phyloP scores from a whole-genome alignment of 2,329 filamentous ascomycete genomes.

The Dothideomycetes sp. region DNA sequence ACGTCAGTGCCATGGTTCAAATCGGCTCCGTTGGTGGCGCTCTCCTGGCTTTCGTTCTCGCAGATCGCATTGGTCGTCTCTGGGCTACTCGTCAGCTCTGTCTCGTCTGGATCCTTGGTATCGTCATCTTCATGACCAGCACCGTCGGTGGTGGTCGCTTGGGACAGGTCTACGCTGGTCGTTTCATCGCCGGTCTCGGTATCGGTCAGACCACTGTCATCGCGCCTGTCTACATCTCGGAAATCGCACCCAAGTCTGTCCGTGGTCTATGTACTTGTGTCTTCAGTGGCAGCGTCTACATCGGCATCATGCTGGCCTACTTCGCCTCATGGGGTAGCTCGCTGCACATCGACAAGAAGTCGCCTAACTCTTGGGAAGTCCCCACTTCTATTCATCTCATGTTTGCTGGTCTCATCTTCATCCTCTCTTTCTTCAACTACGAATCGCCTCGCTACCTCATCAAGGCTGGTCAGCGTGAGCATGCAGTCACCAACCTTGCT shows the following conservation, averaged over 20 bases:
- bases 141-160: slow-evolving; percentile 25
- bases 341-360: slow-evolving; percentile 37
- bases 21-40: slow-evolving; percentile 65
- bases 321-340: slow-evolving; percentile 52
- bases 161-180: slow-evolving; percentile 30
- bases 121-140: slow-evolving; percentile 31
- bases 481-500: slow-evolving; percentile 47
- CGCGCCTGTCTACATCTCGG: slow-evolving; percentile 49
- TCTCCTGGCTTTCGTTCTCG: slow-evolving; percentile 47
- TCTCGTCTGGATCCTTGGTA: slow-evolving; percentile 32
- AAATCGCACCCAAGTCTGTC: slow-evolving; percentile 51
- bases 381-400: slow-evolving; percentile 68
- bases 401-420: slow-evolving; percentile 61
- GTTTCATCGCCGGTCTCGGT: slow-evolving; percentile 34
- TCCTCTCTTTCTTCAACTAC: slow-evolving; percentile 51
- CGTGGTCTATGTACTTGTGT: slow-evolving; percentile 61
- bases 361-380: slow-evolving; percentile 43
- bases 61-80: slow-evolving; percentile 35
- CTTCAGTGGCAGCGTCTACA: slow-evolving; percentile 61
- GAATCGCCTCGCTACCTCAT: slow-evolving; percentile 61
- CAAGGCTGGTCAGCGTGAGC: slow-evolving; percentile 55
- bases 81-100: slow-evolving; percentile 36
- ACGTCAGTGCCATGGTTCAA: slow-evolving; percentile 72
- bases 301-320: slow-evolving; percentile 66
- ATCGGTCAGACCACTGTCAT: slow-evolving; percentile 27